A percentile compares a stretch with the other conserved stretches of the same genome.
phyloP scores from a whole-genome alignment of 2,329 filamentous ascomycete species.

The Xylariales sp. region DNA sequence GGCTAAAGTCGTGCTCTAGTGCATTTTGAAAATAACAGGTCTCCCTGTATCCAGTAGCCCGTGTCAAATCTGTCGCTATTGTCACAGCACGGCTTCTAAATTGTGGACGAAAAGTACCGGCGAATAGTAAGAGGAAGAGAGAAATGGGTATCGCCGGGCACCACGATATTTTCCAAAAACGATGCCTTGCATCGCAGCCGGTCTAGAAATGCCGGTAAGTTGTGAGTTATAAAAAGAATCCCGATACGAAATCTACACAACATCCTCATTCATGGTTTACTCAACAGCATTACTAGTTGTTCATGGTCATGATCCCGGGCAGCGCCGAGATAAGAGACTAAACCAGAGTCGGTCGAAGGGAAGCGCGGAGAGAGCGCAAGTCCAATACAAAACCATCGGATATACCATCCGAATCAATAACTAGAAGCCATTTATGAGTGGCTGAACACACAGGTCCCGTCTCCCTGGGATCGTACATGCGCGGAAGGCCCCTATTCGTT shows the following conservation, averaged over 20 bases:
- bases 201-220: not conserved
- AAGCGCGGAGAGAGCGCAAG: slow-evolving; percentile 5
- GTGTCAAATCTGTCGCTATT: not conserved
- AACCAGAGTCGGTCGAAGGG: not conserved
- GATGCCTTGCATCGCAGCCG: slow-evolving; percentile 3
- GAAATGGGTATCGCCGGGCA: not conserved
- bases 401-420: slow-evolving; percentile 6
- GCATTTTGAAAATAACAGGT: not conserved
- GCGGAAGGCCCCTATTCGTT: slow-evolving; percentile 1
- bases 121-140: not conserved
- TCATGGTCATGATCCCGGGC: slow-evolving; percentile 1
- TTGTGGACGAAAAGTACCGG: not conserved
- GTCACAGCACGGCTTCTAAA: not conserved
- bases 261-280: not conserved
- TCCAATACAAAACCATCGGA: not conserved
- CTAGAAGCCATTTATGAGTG: not conserved
- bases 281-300: not conserved
- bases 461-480: not conserved
- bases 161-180: not conserved
- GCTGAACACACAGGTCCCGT: slow-evolving; percentile 7
- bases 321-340: not conserved
- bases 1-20: not conserved
- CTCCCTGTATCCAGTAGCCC: not conserved
- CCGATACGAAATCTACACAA: not conserved
- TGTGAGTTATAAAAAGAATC: not conserved